Evolutionary conservation across 2,329 filamentous ascomycete genomes (phyloP).

Genomic region (Trichoderma sp.): DNA sequence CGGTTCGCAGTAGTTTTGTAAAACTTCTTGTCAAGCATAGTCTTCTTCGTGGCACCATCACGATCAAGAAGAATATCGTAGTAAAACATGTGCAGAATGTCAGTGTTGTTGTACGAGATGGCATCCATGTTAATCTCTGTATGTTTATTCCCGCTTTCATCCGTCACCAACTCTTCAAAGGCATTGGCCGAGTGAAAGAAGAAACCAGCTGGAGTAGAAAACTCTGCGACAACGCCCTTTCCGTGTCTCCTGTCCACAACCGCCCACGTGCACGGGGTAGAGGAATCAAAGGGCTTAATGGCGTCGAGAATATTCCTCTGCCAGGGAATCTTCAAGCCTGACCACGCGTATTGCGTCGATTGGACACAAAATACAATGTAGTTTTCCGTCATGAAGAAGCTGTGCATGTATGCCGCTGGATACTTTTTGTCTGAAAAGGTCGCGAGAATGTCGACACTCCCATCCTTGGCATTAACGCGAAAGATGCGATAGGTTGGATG

Average conservation of each 20-base stretch:
- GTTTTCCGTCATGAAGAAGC: conserved; percentile 69
- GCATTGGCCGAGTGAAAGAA: conserved; percentile 79
- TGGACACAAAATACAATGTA: conserved; percentile 74
- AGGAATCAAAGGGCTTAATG: conserved; percentile 60
- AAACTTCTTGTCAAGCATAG: conserved; percentile 42
- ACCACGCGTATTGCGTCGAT: conserved; percentile 57
- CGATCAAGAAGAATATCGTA: conserved; percentile 64
- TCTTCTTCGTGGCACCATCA: conserved; percentile 44
- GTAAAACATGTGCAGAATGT: conserved; percentile 66
- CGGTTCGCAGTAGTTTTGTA: conserved; percentile 37
- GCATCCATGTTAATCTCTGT: conserved; percentile 64
- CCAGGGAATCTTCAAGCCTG: conserved; percentile 61
- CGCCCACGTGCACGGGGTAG: conserved; percentile 64
- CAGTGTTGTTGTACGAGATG: conserved; percentile 60
- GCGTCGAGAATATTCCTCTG: conserved; percentile 66
- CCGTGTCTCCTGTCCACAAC: conserved; percentile 65
- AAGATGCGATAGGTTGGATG: conserved; percentile 67
- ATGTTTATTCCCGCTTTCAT: conserved; percentile 31
- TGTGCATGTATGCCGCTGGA: conserved; percentile 74
- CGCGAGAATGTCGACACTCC: conserved; percentile 68
- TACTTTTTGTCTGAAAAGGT: conserved; percentile 53
- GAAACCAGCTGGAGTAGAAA: conserved; percentile 67
- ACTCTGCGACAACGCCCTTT: conserved; percentile 66
- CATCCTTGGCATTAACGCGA: conserved; percentile 58
- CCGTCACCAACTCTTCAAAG: conserved; percentile 58